Evolutionary conservation across 1,139 yeast species (phyloP).

Genomic region (Pichia sp.): DNA sequence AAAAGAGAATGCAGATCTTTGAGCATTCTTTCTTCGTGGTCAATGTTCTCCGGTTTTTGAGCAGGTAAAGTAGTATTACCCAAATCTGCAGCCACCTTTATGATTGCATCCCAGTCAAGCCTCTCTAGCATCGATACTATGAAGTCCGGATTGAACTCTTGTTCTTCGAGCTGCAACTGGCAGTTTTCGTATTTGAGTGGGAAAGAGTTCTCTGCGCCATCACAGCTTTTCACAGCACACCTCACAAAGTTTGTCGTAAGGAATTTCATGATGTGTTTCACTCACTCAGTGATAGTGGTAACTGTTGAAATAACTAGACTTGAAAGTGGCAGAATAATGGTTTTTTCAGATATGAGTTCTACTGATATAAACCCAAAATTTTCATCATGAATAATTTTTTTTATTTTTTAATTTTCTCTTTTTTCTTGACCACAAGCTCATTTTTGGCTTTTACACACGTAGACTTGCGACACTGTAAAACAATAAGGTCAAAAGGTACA

Average conservation of each 20-base stretch:
- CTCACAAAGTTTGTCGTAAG: conserved; percentile 92
- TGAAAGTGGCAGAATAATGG: no score
- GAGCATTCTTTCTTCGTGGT: conserved; percentile 51
- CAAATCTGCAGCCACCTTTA: conserved; percentile 70
- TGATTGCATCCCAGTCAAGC: conserved; percentile 82
- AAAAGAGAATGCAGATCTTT: conserved; percentile 74
- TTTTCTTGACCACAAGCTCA: no score
- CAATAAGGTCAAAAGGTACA: no score
- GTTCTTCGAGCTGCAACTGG: conserved; percentile 69
- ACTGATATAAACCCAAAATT: no score
- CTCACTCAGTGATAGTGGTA: background rate
- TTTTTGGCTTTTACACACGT: no score
- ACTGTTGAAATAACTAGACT: no score
- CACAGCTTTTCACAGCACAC: conserved; percentile 85
- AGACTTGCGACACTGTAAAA: no score
- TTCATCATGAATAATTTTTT: background rate
- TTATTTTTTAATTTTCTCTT: background rate
- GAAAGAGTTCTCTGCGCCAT: conserved; percentile 67
- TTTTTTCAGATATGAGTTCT: no score
- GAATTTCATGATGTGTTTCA: conserved; percentile 60
- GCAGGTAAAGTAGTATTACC: conserved; percentile 66
- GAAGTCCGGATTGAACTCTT: conserved; percentile 81
- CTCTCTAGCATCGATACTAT: conserved; percentile 73
- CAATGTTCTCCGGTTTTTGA: conserved; percentile 54
- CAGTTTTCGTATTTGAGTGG: conserved; percentile 76